Evolutionary conservation across 2,329 filamentous ascomycete species (phyloP).

Genomic region (Pseudogymnoascus sp.): DNA sequence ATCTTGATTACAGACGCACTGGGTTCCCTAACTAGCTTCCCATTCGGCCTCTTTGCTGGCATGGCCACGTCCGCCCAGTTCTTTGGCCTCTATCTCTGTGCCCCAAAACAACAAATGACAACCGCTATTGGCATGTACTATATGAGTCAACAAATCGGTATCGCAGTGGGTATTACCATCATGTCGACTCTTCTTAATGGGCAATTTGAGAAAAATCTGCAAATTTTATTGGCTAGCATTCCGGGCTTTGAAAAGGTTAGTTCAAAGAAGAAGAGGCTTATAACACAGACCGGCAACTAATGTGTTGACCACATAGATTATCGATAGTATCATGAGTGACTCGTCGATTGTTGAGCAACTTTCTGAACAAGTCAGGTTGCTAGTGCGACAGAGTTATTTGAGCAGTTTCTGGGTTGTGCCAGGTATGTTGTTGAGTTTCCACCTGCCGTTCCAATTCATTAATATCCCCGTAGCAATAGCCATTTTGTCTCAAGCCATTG

Average conservation of each 20-base stretch:
- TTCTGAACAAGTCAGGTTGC: slow-evolving; percentile 6
- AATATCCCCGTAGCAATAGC: neutral
- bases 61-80: slow-evolving; percentile 18
- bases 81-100: slow-evolving; percentile 16
- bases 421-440: slow-evolving; percentile 15
- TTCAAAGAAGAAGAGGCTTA: neutral
- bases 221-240: slow-evolving; percentile 11
- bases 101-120: slow-evolving; percentile 18
- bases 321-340: slow-evolving; percentile 16
- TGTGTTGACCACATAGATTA: slow-evolving; percentile 14
- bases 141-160: slow-evolving; percentile 20
- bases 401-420: slow-evolving; percentile 19
- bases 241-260: slow-evolving; percentile 14
- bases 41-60: slow-evolving; percentile 18
- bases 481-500: slow-evolving; percentile 11
- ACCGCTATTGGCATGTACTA: slow-evolving; percentile 20
- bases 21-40: slow-evolving; percentile 15
- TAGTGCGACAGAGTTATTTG: slow-evolving; percentile 16
- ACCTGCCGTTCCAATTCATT: neutral
- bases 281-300: neutral
- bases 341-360: slow-evolving; percentile 16
- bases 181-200: slow-evolving; percentile 15
- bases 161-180: slow-evolving; percentile 17
- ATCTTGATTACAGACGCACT: neutral
- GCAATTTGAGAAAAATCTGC: slow-evolving; percentile 14